A percentile compares a stretch with the other conserved stretches of the same genome.
phyloP scores from a whole-genome alignment of 2,329 filamentous ascomycete species.

The Anisogramma anomala region DNA sequence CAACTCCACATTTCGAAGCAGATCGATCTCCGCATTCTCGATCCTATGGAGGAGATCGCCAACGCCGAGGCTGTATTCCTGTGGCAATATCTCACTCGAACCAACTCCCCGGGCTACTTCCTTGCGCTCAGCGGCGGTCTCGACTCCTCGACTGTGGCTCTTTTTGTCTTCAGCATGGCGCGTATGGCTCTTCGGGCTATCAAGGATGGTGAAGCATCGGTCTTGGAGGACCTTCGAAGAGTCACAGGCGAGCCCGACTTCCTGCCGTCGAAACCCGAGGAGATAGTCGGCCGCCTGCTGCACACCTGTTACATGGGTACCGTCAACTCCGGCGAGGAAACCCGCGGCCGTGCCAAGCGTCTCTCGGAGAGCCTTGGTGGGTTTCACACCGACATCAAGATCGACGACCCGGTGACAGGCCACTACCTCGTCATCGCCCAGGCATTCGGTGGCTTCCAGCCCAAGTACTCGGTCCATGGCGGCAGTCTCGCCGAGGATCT shows the following conservation, averaged over 20 bases:
- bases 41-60: conserved; percentile 24
- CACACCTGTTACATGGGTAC: conserved; percentile 50
- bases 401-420: conserved; percentile 53
- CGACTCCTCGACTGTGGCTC: conserved; percentile 16
- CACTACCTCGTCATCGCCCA: conserved; percentile 27
- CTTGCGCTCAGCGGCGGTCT: conserved; percentile 16
- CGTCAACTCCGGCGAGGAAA: conserved; percentile 45
- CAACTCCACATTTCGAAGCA: conserved; percentile 8
- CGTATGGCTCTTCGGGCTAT: conserved; percentile 14
- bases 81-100: conserved; percentile 16
- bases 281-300: conserved; percentile 14
- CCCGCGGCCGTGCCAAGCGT: conserved; percentile 46
- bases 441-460: conserved; percentile 20
- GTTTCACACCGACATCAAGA: conserved; percentile 60
- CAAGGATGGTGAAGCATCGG: conserved; percentile 12
- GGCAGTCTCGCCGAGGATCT: conserved; percentile 47
- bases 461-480: conserved; percentile 42
- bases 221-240: conserved; percentile 13
- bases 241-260: conserved; percentile 13
- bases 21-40: conserved; percentile 13
- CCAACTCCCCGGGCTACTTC: conserved; percentile 15
- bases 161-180: conserved; percentile 17
- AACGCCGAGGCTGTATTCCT: conserved; percentile 18
- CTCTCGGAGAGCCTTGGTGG: conserved; percentile 50
- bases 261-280: conserved; percentile 11